Evolutionary conservation across 345 rosid genomes (phyloP).

Genomic region (Garcia nutans): DNA sequence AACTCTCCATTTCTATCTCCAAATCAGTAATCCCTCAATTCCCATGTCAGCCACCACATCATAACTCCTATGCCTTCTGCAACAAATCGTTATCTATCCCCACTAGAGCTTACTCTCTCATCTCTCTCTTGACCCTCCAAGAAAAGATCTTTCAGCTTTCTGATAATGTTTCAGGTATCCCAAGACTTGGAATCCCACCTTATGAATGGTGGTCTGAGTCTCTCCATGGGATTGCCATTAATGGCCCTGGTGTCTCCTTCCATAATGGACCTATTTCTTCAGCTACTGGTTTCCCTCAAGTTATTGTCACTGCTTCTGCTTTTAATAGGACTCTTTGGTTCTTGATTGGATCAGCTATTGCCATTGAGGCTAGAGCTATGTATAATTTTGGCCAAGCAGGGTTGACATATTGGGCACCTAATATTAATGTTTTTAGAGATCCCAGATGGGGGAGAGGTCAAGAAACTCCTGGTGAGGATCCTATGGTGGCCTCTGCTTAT

Average conservation of each 20-base stretch:
- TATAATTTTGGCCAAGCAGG: slow-evolving; percentile 83
- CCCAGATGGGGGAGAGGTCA: slow-evolving; percentile 99
- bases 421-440: slow-evolving; percentile 78
- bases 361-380: slow-evolving; percentile 82
- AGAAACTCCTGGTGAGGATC: slow-evolving; percentile 97
- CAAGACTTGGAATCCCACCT: slow-evolving; percentile 77
- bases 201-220: slow-evolving; percentile 99
- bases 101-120: slow-evolving; percentile 60
- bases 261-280: slow-evolving; percentile 49
- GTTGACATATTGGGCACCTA: slow-evolving; percentile 93
- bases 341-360: slow-evolving; percentile 61
- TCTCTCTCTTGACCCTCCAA: slow-evolving; percentile 63
- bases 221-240: slow-evolving; percentile 77
- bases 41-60: slow-evolving; percentile 60
- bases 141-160: slow-evolving; percentile 76
- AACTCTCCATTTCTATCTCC: slow-evolving; percentile 9
- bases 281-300: slow-evolving; percentile 88
- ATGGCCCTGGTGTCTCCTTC: slow-evolving; percentile 88
- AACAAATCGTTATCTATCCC: slow-evolving; percentile 51
- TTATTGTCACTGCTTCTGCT: slow-evolving; percentile 61
- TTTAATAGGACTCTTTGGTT: slow-evolving; percentile 83
- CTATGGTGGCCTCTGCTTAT: slow-evolving; percentile 68
- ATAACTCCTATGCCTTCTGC: slow-evolving; percentile 60
- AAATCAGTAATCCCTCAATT: slow-evolving; percentile 30
- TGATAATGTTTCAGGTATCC: slow-evolving; percentile 61